A percentile compares a stretch with the other conserved stretches of the same genome.
phyloP scores from a whole-genome alignment of 2,329 filamentous ascomycete species.

The Penicillium sp. region DNA sequence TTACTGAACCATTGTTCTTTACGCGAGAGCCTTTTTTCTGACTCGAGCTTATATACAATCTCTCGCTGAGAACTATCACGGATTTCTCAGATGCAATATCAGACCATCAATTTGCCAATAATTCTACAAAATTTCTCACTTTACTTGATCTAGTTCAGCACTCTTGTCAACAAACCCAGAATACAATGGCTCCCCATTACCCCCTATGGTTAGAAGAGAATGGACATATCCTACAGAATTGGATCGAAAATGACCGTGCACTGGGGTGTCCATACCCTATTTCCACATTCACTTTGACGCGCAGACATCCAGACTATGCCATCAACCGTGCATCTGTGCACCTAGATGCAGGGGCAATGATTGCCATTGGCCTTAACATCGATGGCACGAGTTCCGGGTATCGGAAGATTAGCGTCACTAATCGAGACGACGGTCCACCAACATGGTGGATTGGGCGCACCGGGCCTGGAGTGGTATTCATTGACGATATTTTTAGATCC shows the following conservation, averaged over 20 bases:
- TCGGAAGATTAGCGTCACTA: neutral
- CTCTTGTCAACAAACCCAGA: no score
- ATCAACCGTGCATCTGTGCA: neutral
- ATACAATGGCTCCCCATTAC: neutral
- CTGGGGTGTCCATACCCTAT: neutral
- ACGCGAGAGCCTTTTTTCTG: no score
- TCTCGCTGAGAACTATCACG: no score
- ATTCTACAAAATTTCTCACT: no score
- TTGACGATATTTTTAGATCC: constrained; percentile 2
- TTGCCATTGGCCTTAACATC: neutral
- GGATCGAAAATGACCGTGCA: neutral
- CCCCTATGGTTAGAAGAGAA: neutral
- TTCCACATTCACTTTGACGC: neutral
- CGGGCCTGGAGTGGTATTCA: constrained; percentile 1
- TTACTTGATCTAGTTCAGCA: no score
- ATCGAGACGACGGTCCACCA: neutral
- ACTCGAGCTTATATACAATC: no score
- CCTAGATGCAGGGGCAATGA: neutral
- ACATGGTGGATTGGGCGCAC: constrained; percentile 5
- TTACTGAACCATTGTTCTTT: no score
- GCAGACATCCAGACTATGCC: neutral
- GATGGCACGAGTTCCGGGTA: neutral
- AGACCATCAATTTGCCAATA: no score
- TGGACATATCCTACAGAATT: neutral
- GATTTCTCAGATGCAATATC: no score